phyloP scores from a whole-genome alignment of 345 rosid species.

The Eucalyptus camaldulensis region DNA sequence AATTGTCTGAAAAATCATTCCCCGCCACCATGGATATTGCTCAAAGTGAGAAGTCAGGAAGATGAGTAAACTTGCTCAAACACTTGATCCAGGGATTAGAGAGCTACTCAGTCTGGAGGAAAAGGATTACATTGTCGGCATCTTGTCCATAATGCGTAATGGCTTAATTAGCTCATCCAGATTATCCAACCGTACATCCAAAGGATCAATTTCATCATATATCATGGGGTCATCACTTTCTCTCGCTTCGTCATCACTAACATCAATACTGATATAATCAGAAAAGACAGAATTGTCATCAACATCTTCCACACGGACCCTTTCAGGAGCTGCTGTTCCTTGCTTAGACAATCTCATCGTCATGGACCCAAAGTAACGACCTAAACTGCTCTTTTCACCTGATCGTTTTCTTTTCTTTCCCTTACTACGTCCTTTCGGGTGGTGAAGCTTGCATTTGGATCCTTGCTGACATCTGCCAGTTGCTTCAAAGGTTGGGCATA shows the following conservation, averaged over 20 bases:
- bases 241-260: conserved; percentile 29
- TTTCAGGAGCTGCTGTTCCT: conserved; percentile 14
- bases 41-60: background rate
- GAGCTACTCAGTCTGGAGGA: background rate
- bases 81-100: background rate
- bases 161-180: conserved; percentile 52
- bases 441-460: conserved; percentile 87
- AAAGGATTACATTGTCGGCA: background rate
- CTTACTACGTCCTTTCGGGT: conserved; percentile 53
- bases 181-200: conserved; percentile 18
- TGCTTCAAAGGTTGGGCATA: conserved; percentile 67
- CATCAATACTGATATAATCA: conserved; percentile 46
- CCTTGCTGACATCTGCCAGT: conserved; percentile 75
- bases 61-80: background rate
- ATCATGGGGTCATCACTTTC: conserved; percentile 3
- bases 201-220: conserved; percentile 1
- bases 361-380: conserved; percentile 49
- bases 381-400: conserved; percentile 31
- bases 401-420: conserved; percentile 54
- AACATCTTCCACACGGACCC: background rate
- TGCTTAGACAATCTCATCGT: conserved; percentile 5
- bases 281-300: conserved; percentile 1
- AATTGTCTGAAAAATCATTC: background rate
- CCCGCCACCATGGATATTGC: background rate
- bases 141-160: conserved; percentile 25